Conservation (phyloP, 495 filamentous ascomycete genomes). For the Stereocaulon alpinum region DNA sequence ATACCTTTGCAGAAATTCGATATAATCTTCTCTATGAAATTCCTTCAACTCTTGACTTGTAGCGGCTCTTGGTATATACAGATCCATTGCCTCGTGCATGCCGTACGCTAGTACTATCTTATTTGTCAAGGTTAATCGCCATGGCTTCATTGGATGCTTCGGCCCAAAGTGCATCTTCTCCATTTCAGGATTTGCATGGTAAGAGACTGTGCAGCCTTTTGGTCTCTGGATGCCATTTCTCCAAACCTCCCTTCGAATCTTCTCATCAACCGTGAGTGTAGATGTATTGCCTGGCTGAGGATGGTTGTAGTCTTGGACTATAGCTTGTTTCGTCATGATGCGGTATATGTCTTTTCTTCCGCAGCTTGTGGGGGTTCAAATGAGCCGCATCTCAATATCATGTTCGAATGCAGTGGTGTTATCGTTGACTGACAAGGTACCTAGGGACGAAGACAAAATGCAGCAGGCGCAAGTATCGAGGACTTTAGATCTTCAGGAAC, state of each 20-base stretch:
- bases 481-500: too few relatives aligned
- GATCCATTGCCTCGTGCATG: conserved; percentile 92
- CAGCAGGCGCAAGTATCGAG: neutral
- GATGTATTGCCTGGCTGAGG: conserved; percentile 44
- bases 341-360: neutral
- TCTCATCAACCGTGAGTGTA: conserved; percentile 52
- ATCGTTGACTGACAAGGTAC: neutral
- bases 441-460: neutral
- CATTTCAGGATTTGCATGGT: conserved; percentile 90
- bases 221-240: conserved; percentile 67
- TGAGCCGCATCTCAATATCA: neutral
- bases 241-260: conserved; percentile 56
- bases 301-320: conserved; percentile 62
- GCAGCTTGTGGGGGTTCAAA: neutral
- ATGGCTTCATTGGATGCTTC: conserved; percentile 97
- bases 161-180: conserved; percentile 93
- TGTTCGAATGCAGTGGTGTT: neutral
- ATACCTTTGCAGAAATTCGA: conserved; percentile 68
- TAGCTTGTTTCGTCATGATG: conserved; percentile 22
- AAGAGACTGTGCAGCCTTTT: conserved; percentile 86
- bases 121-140: conserved; percentile 91
- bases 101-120: conserved; percentile 88
- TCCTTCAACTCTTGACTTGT: conserved; percentile 77
- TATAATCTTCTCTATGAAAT: conserved; percentile 82
- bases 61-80: conserved; percentile 69